Percentiles rank a stretch among this genome's conserved stretches.
phyloP scores from a whole-genome alignment of 257 asterid genomes.

The Salvia hispanica region DNA sequence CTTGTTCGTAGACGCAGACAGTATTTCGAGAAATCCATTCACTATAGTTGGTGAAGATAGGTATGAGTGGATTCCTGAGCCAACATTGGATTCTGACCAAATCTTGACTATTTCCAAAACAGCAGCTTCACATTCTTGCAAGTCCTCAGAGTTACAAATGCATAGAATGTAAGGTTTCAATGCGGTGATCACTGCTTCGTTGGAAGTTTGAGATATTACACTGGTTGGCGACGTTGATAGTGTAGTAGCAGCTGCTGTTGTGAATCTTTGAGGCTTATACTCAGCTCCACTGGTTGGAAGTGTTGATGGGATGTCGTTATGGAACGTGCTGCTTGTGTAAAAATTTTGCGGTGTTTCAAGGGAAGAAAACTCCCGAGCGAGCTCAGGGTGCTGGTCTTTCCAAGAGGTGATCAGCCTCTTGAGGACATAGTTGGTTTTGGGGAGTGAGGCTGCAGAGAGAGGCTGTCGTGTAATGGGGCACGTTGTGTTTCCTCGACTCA shows the following conservation, averaged over 20 bases:
- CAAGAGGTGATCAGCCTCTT: conserved; percentile 78
- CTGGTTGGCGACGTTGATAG: conserved; percentile 64
- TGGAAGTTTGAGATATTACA: conserved; percentile 65
- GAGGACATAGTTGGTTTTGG: conserved; percentile 81
- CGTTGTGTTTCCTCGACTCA: conserved; percentile 76
- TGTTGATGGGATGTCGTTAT: conserved; percentile 9
- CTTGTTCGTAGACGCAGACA: conserved; percentile 66
- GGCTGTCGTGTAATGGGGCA: conserved; percentile 87
- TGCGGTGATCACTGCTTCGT: conserved; percentile 56
- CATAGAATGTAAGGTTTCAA: conserved; percentile 66
- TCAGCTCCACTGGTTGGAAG: conserved; percentile 40
- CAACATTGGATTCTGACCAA: conserved; percentile 66
- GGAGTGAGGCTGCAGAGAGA: conserved; percentile 65
- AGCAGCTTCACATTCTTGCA: conserved; percentile 78
- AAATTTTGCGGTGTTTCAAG: conserved; percentile 49
- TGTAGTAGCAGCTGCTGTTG: conserved; percentile 42
- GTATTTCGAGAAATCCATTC: conserved; percentile 66
- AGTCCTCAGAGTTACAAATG: conserved; percentile 74
- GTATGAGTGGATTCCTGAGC: conserved; percentile 59
- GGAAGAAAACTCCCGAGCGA: conserved; percentile 66
- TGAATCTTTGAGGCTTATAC: conserved; percentile 55
- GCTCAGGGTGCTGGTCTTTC: conserved; percentile 83
- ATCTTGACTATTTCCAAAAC: conserved; percentile 53
- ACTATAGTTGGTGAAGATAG: conserved; percentile 68
- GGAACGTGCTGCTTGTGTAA: conserved; percentile 33